Evolutionary conservation across 1,284 basidiomycete genomes (phyloP), one percentile per base, ranked within the genome.

Genomic region (Neotropicomus parvogracilis): DNA sequence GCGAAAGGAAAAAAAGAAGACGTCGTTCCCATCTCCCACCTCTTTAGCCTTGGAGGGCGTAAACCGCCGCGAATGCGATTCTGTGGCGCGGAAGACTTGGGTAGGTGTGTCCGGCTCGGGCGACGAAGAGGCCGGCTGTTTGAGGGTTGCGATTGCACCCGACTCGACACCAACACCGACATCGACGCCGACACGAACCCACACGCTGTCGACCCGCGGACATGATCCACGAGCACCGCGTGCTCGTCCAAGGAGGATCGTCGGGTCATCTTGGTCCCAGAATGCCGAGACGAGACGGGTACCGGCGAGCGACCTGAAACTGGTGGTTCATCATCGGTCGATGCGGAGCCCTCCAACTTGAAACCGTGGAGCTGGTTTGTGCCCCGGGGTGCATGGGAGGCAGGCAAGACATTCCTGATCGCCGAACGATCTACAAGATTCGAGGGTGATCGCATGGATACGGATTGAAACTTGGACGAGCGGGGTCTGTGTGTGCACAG

Each of bases 391-490:
- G 16, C 29, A 19, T 6, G 10, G 6, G 16, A 26, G 24, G 24
- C 27, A 21, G 11, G 24, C 27, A 21, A 8, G 13, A 4, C 19
- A 19, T 29, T 19, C 19, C 16, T 48, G 34, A 53, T 53, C 44
- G 53, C 48, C 56, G 56, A 58, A 37, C 48, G 33, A 44, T 39
- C 32, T 12, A 29, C 41, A 42, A 16, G 31, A 49, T 33, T 44
- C 41, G 35, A 44, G 48, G 44, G 46, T 29, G 28, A 24, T 19
- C 14, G 42, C 28, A 29, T 38, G 38, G 36, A 42, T n/a, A 41
- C 50, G 12, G 34, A 46, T 48, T 24, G 40, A 42, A 47, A 54
- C 46, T 40, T 24, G 40, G 34, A 24, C 39, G 21, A 19, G 36
- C 24, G n/a, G n/a, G n/a, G n/a, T n/a, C n/a, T n/a, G n/a, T n/a